A percentile compares a stretch with the other conserved stretches of the same genome.
Evolutionary conservation across 306 rosid species (phyloP).

Genomic region (Trifolium dubium): DNA sequence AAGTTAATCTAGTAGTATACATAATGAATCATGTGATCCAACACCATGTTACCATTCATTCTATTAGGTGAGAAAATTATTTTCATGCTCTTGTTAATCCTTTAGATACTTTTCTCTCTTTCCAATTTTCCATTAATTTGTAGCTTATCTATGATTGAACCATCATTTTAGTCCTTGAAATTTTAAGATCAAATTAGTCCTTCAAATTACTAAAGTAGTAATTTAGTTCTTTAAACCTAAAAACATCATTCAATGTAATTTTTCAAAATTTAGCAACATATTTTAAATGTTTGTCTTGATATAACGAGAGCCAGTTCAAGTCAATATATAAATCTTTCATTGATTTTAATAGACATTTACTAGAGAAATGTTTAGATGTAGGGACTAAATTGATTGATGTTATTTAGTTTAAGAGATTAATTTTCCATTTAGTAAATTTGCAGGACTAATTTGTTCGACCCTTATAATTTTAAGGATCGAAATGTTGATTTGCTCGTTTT

Average conservation of each 20-base stretch:
- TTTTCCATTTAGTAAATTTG: no score
- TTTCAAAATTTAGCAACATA: background rate
- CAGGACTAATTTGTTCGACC: background rate
- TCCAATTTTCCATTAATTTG: conserved; percentile 12
- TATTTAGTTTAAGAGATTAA: background rate
- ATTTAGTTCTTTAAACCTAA: background rate
- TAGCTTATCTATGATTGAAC: conserved; percentile 1
- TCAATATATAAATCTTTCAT: background rate
- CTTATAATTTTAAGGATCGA: background rate
- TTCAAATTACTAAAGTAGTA: background rate
- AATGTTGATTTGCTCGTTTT: background rate
- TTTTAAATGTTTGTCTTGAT: background rate
- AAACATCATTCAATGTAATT: background rate
- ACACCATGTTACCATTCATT: background rate
- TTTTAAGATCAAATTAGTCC: background rate
- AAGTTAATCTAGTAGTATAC: conserved; percentile 5
- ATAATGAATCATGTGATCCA: conserved; percentile 31
- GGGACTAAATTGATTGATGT: background rate
- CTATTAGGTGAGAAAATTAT: conserved; percentile 27
- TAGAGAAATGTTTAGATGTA: background rate
- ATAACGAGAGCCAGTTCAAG: background rate
- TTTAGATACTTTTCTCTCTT: conserved; percentile 13
- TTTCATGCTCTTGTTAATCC: conserved; percentile 15
- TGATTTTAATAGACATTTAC: background rate
- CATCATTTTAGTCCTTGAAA: background rate